Conservation (phyloP, 2,329 filamentous ascomycete genomes). For the Sporothrix brasiliensis region DNA sequence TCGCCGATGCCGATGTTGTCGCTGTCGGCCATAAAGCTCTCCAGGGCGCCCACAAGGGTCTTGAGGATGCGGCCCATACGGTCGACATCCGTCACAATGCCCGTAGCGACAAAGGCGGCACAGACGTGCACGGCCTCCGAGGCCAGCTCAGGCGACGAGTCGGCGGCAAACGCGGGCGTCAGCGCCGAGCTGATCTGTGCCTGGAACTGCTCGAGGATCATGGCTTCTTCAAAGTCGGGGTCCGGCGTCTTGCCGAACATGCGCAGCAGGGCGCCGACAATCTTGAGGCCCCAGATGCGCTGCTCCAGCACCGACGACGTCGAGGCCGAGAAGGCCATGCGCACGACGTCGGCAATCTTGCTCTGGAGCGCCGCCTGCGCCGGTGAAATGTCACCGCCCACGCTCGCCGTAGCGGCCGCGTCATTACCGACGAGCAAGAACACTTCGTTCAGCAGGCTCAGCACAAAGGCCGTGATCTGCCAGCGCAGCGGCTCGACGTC, state of each 20-base stretch:
- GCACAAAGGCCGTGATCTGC: slow-evolving; percentile 94
- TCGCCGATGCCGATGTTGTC: slow-evolving; percentile 80
- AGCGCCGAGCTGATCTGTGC: slow-evolving; percentile 96
- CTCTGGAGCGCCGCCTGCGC: slow-evolving; percentile 79
- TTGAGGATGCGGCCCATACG: slow-evolving; percentile 99
- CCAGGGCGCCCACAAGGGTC: slow-evolving; percentile 83
- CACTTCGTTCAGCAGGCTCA: slow-evolving; percentile 83
- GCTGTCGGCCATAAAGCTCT: slow-evolving; percentile 83
- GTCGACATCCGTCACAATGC: slow-evolving; percentile 95
- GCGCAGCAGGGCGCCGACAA: slow-evolving; percentile 89
- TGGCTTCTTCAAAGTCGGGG: slow-evolving; percentile 96
- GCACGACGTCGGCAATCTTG: slow-evolving; percentile 86
- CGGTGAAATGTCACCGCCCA: slow-evolving; percentile 51
- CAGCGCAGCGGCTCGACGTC: slow-evolving; percentile 89
- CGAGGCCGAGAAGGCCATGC: slow-evolving; percentile 96
- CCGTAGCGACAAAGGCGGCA: slow-evolving; percentile 95
- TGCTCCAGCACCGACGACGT: slow-evolving; percentile 90
- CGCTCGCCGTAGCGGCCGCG: slow-evolving; percentile 72
- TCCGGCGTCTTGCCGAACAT: slow-evolving; percentile 96
- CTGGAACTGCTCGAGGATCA: slow-evolving; percentile 95
- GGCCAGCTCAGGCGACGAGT: slow-evolving; percentile 93
- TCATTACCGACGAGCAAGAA: slow-evolving; percentile 79
- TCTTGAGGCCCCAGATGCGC: slow-evolving; percentile 86
- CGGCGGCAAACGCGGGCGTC: slow-evolving; percentile 91
- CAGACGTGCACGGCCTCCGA: slow-evolving; percentile 97